Evolutionary conservation across 83 land plant species (phyloP).

Genomic region (Isoetes engelmannii): DNA sequence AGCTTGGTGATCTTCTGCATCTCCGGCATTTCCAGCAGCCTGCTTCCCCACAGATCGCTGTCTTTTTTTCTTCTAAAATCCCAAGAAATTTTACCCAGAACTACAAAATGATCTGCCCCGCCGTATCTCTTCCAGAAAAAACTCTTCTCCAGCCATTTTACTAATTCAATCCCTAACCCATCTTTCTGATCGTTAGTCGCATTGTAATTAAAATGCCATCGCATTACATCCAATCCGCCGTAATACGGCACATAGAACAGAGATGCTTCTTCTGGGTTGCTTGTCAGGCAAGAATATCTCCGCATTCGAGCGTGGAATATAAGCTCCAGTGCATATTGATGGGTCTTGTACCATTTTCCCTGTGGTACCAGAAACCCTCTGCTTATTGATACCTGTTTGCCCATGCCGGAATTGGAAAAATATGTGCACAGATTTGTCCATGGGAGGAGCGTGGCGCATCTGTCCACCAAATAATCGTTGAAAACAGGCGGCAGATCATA

Average conservation of each 20-base stretch:
- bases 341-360: conserved; percentile 51
- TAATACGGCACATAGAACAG: conserved; percentile 74
- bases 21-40: conserved; percentile 24
- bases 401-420: no score
- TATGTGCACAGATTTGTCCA: no score
- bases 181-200: conserved; percentile 41
- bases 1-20: no score
- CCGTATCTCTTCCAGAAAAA: conserved; percentile 37
- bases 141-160: conserved; percentile 44
- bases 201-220: conserved; percentile 56
- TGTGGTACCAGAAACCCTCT: conserved; percentile 30
- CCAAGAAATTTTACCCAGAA: conserved; percentile 66
- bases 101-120: conserved; percentile 55
- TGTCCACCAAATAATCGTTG: neutral
- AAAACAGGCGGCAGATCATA: conserved; percentile 9
- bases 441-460: no score
- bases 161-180: conserved; percentile 37
- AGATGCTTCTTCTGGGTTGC: conserved; percentile 34
- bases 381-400: no score
- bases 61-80: conserved; percentile 44
- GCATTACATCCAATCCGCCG: conserved; percentile 54
- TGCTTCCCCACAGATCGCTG: conserved; percentile 49
- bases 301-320: conserved; percentile 56
- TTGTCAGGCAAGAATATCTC: conserved; percentile 54
- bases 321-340: conserved; percentile 72